Conservation (phyloP, 305 asterid species). For the Fraxinus greggii region DNA sequence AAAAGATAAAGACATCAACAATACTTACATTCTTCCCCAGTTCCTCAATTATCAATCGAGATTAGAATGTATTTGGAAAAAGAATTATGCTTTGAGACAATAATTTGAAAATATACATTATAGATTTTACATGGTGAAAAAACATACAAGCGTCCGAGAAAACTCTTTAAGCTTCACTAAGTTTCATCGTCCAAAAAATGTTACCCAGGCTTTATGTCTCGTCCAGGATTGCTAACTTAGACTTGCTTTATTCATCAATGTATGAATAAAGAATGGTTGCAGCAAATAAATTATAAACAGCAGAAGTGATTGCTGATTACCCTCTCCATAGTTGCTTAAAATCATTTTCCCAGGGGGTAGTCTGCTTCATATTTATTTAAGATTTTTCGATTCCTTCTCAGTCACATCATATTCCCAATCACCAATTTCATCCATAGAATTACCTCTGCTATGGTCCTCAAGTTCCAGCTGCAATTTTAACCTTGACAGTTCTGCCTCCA, state of each 20-base stretch:
- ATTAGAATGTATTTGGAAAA: not conserved
- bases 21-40: not conserved
- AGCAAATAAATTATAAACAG: not conserved
- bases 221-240: not conserved
- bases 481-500: slow-evolving; percentile 61
- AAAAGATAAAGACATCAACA: not conserved
- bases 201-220: not conserved
- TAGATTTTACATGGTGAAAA: not conserved
- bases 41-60: not conserved
- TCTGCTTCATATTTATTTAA: slow-evolving; percentile 16
- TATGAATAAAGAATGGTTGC: not conserved
- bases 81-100: not conserved
- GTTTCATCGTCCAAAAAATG: not conserved
- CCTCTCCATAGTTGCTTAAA: slow-evolving; percentile 1
- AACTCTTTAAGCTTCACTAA: not conserved
- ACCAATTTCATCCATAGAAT: slow-evolving; percentile 52
- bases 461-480: slow-evolving; percentile 70
- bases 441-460: slow-evolving; percentile 53
- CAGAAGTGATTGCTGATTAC: not conserved
- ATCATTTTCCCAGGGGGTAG: slow-evolving; percentile 1
- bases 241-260: not conserved
- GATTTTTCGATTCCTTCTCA: slow-evolving; percentile 33
- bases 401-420: slow-evolving; percentile 81
- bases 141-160: not conserved
- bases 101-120: not conserved